A percentile compares a stretch with the other conserved stretches of the same genome.
These are phyloP conservation scores for Gossypium schwendimanii DNA, from an alignment of 441 rosid genomes.

Conservation along the genomic window DNA sequence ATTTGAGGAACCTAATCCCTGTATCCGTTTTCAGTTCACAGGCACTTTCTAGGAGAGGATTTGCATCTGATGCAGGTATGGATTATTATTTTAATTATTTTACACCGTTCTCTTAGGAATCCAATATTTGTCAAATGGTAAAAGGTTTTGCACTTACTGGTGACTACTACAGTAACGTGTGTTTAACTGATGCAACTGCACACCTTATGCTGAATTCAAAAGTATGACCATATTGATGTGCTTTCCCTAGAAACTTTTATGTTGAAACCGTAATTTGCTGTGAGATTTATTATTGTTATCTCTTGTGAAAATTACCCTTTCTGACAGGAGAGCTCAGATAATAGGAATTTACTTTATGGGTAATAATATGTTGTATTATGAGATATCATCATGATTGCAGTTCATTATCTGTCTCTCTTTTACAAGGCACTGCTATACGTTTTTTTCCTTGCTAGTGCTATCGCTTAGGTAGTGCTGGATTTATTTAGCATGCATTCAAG, in stretches of 20 bases:
- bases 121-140: neutral
- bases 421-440: neutral
- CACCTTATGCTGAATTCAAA: neutral
- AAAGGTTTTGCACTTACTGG: neutral
- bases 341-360: neutral
- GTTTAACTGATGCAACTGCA: neutral
- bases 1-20: neutral
- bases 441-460: neutral
- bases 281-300: neutral
- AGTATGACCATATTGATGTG: neutral
- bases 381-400: neutral
- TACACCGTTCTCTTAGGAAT: neutral
- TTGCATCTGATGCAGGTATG: slow-evolving; percentile 71
- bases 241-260: neutral
- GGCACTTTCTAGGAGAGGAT: slow-evolving; percentile 48
- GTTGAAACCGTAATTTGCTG: neutral
- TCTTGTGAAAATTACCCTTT: neutral
- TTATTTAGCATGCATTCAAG: neutral
- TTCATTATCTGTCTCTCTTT: neutral
- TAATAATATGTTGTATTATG: neutral
- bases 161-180: neutral
- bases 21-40: slow-evolving; percentile 42
- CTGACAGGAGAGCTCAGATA: neutral
- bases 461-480: neutral
- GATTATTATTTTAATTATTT: neutral